phyloP scores from a whole-genome alignment of 495 filamentous ascomycete genomes.

The Peziza echinospora region DNA sequence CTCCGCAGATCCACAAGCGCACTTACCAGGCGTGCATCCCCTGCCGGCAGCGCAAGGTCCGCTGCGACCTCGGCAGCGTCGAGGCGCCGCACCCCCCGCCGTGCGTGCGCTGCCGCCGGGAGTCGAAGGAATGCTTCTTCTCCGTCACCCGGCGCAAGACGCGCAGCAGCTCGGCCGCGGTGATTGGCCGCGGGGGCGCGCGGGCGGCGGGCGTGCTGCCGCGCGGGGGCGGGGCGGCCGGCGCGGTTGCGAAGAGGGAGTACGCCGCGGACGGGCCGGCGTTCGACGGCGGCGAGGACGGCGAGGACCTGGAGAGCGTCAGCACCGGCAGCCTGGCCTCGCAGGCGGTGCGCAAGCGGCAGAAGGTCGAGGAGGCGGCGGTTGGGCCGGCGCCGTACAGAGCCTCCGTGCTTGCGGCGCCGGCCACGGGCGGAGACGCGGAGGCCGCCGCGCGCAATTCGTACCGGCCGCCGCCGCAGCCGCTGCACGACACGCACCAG shows the following conservation, averaged over 20 bases:
- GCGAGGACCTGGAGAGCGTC: neutral
- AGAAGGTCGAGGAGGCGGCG: neutral
- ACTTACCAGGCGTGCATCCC: constrained; percentile 63
- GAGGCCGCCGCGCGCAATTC: neutral
- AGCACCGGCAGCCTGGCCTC: neutral
- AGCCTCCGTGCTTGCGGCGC: neutral
- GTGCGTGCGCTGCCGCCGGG: constrained; percentile 78
- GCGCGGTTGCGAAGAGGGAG: constrained; percentile 20
- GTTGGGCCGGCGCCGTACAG: neutral
- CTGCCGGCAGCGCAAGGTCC: constrained; percentile 75
- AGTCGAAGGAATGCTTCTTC: constrained; percentile 72
- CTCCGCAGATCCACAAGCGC: constrained; percentile 12
- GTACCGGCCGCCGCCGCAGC: neutral
- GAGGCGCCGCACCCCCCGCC: constrained; percentile 88
- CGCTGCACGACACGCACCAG: neutral
- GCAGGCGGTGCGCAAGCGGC: neutral
- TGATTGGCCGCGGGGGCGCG: neutral
- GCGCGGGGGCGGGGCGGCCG: constrained; percentile 32
- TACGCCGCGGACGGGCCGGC: constrained; percentile 5
- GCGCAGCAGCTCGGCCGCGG: constrained; percentile 42
- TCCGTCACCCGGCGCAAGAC: constrained; percentile 86
- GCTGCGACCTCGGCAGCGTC: constrained; percentile 82
- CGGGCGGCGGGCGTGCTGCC: constrained; percentile 21
- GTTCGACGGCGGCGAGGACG: neutral
- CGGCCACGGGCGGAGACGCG: neutral